Base-by-base conservation (phyloP, 495 filamentous ascomycete species). In the Aspergillus hancockii region DNA sequence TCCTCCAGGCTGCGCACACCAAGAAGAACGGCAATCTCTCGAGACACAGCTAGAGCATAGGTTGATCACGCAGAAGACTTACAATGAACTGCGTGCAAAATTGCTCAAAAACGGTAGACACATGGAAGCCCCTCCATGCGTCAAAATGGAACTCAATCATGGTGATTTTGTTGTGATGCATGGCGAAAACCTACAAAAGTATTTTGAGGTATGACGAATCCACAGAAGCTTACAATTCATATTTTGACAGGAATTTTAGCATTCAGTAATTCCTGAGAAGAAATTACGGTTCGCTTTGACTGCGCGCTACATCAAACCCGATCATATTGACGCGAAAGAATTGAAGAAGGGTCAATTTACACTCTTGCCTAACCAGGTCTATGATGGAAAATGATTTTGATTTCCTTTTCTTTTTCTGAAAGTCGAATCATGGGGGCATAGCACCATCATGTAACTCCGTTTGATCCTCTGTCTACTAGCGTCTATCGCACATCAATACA, bases 151-250 rank as follows among this genome's bases (percentile, higher is more conserved):
- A 1, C 78, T 96, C 31, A 68, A 81, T 31, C 92, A 96, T 67
- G 92, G 92, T 0, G 91, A 95, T 65, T 78, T 93, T 47, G 80
- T 95, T 25, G 79, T 95, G 3, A 96, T 96, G 92, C 83, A 91
- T 64, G 92, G 91, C 0, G 74, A 74, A 0, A 66, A 75, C 1
- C 83, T 96, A 30, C 92, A 96, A 65, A 81, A 82, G 60, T 79
- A 81, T 31, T 93, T 86, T 59, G 90, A 92, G 71, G 89, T 88
- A 66, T 52, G 79, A n/a, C n/a, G 16, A 19, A n/a, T 40, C 28
- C 10, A n/a, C 22, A 25, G n/a, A 19, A 43, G 13, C n/a, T 51
- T 19, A 23, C 0, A 31, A 13, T 31, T 30, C 13, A 61, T 50
- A 49, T 51, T 31, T 62, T 74, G 50, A 74, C 34, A 53, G 18